Base-by-base conservation (phyloP, 495 filamentous ascomycete species). In the Penicillium nucicola region DNA sequence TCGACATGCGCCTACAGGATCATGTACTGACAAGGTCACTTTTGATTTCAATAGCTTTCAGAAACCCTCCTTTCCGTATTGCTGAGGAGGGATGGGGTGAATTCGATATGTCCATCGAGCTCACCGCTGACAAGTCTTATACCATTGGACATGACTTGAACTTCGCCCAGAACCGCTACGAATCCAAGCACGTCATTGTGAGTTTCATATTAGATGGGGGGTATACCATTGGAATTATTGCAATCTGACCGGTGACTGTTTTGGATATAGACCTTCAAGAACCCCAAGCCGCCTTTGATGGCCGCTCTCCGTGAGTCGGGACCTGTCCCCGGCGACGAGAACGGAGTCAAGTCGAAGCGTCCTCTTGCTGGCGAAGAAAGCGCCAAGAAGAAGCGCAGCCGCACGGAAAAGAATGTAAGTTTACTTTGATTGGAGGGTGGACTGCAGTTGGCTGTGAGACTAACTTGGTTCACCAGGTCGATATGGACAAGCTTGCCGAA, bases 401-500 rank as follows among this genome's bases (percentile, higher is more conserved):
- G 79, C 60, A 77, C 72, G 39, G 82, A 90, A 61, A 88, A 90
- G 72, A 79, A 81, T 31, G 80, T 83, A 54, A 61, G 77, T 43
- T n/a, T 3, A 5, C 25, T 13, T 42, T 12, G 44, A 15, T 22
- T 3, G 10, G n/a, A 1, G n/a, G 19, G 15, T 6, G 8, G n/a
- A n/a, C n/a, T n/a, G n/a, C n/a, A n/a, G 40, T 22, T 28, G 15
- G 35, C 11, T 35, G 9, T 13, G 0, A 33, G 11, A 25, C 55
- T 68, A 42, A 70, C 32, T 12, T 13, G 8, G n/a, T 17, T 32
- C 30, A 48, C 25, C 25, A 71, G 68, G 77, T 92, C 50, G 93
- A 99, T 67, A 90, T 96, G 80, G 93, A 99, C 73, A 96, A 95
- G 74, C 82, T 99, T 57, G 93, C 95, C 11, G 95, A 97, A n/a